Evolutionary conservation across 345 rosid genomes (phyloP), one percentile per base, ranked within the genome.

Genomic region (Populus davidiana): DNA sequence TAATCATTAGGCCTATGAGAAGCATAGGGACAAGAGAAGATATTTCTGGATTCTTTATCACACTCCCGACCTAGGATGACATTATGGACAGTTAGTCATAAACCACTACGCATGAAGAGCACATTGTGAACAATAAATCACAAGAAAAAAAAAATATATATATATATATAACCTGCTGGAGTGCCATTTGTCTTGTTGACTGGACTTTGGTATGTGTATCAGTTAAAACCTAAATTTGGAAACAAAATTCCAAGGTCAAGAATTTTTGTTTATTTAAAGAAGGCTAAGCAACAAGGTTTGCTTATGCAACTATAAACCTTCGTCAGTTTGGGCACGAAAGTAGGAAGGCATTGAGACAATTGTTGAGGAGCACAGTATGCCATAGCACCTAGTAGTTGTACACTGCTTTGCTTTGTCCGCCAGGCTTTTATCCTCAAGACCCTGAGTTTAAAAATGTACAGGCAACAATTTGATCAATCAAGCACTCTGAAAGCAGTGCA

Each of bases 171-270:
- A 95, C 99, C 98, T 96, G 97, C 86, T 96, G 98, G 78, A 96
- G 98, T 68, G 99, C 98, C 38, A 76, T 89, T 87, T 96, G 98
- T 33, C 97, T 98, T 9, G 99, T 98, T 23, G 94, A 87, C 89
- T 96, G 99, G 65, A 96, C 99, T 85, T 96, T 96, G 70, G 99
- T 98, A 83, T 96, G 99, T n/a, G 99, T 93, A 81, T 96, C 99
- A 20, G 97, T 96, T 78, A 96, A 85, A 66, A 96, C 97, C 99
- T 96, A 85, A 49, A 89, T 69, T 72, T 69, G 49, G 66, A 72
- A 62, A 8, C 54, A 21, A 56, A 64, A 78, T 20, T 20, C 35
- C 36, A 44, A 11, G 17, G 13, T 68, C 33, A 63, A 38, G 25
- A 25, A 78, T 38, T 21, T 44, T 31, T 12, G 20, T 71, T 38